These are phyloP conservation scores for Cinchona pubescens DNA, from an alignment of 257 asterid species.

Conservation along the genomic window DNA sequence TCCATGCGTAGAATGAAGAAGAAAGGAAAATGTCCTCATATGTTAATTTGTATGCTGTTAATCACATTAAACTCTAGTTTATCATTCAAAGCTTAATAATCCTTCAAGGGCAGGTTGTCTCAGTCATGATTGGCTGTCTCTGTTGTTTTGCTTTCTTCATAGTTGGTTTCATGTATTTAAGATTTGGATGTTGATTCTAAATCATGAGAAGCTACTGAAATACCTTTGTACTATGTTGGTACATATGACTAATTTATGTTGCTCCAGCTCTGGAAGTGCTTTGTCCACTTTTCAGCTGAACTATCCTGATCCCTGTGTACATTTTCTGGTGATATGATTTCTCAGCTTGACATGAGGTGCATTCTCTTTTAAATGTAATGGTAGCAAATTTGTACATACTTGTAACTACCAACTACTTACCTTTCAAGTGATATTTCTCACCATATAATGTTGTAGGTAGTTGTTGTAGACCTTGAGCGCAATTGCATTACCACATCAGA, in stretches of 20 bases:
- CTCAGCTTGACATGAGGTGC: no score
- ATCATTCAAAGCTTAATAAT: no score
- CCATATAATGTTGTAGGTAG: slow-evolving; percentile 60
- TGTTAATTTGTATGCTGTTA: not conserved
- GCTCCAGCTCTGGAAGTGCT: not conserved
- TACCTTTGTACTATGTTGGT: no score
- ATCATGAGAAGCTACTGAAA: not conserved
- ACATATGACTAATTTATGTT: no score
- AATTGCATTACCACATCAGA: slow-evolving; percentile 82
- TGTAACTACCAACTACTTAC: slow-evolving; percentile 1
- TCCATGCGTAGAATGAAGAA: not conserved
- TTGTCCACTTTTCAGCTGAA: not conserved
- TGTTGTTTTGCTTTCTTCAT: not conserved
- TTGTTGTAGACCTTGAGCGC: slow-evolving; percentile 90
- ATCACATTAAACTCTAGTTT: not conserved
- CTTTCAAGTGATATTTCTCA: slow-evolving; percentile 15
- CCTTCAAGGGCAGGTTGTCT: no score
- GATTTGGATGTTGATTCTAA: not conserved
- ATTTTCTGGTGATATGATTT: not conserved
- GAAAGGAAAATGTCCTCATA: not conserved
- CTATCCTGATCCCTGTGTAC: not conserved
- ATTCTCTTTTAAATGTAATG: not conserved
- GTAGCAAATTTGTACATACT: not conserved
- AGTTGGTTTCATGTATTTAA: not conserved
- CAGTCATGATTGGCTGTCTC: not conserved